phyloP scores from a whole-genome alignment of 73 alveolate species.

The Paramecium bursaria region DNA sequence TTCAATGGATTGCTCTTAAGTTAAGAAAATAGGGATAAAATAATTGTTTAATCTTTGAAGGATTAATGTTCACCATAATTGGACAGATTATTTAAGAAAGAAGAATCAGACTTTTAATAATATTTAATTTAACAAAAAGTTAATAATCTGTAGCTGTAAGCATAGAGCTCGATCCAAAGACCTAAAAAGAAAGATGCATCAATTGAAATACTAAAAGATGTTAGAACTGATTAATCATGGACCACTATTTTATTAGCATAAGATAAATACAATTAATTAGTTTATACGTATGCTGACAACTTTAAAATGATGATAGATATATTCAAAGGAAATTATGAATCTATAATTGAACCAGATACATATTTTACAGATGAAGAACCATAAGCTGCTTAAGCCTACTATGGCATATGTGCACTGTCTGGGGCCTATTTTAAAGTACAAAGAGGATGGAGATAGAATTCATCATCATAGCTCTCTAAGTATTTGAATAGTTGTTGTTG shows the following conservation, averaged over 20 bases:
- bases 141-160: too few relatives aligned
- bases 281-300: conserved; percentile 3
- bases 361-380: conserved; percentile 62
- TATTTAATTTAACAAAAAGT: too few relatives aligned
- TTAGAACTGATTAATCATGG: conserved; percentile 33
- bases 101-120: too few relatives aligned
- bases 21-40: too few relatives aligned
- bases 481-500: conserved; percentile 57
- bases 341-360: conserved; percentile 55
- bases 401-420: conserved; percentile 34
- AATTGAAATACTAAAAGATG: conserved; percentile 12
- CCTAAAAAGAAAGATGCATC: conserved; percentile 3
- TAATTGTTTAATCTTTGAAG: too few relatives aligned
- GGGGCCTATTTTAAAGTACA: conserved; percentile 35
- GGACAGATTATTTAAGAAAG: too few relatives aligned
- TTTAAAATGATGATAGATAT: conserved; percentile 33
- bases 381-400: conserved; percentile 51
- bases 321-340: conserved; percentile 36
- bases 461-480: not conserved
- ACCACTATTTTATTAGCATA: not conserved
- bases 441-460: conserved; percentile 48
- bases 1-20: too few relatives aligned
- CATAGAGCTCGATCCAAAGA: too few relatives aligned
- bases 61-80: too few relatives aligned
- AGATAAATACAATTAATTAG: not conserved